phyloP scores from a whole-genome alignment of 2,329 filamentous ascomycete genomes.

The Aspergillus ibericus region DNA sequence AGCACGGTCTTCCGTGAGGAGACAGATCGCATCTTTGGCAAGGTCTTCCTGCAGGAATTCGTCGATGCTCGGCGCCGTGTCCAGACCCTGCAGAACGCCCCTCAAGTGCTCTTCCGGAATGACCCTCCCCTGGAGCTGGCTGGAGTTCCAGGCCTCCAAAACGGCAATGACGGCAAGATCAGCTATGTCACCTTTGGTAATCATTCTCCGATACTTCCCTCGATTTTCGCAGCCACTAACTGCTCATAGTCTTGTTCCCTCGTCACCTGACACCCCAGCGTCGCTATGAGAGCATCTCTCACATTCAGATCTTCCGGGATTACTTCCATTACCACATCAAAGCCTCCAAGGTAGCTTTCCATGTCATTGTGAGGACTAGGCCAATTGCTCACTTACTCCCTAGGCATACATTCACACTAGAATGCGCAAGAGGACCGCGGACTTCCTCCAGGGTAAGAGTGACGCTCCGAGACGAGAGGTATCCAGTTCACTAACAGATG shows the following conservation, averaged over 20 bases:
- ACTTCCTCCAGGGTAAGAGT: slow-evolving; percentile 87
- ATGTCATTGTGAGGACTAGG: not conserved
- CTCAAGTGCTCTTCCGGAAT: slow-evolving; percentile 93
- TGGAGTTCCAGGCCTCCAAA: slow-evolving; percentile 77
- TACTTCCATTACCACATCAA: slow-evolving; percentile 99
- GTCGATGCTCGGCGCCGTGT: slow-evolving; percentile 86
- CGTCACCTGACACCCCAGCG: slow-evolving; percentile 88
- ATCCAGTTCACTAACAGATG: slow-evolving; percentile 35
- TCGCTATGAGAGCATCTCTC: slow-evolving; percentile 92
- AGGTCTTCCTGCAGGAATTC: slow-evolving; percentile 98
- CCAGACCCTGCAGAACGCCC: slow-evolving; percentile 89
- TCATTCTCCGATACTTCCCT: not conserved
- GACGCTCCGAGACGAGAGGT: not conserved
- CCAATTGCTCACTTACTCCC: slow-evolving; percentile 9
- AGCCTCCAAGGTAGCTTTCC: slow-evolving; percentile 72
- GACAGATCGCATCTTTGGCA: slow-evolving; percentile 95
- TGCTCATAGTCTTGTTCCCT: slow-evolving; percentile 77
- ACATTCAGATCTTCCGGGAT: slow-evolving; percentile 99
- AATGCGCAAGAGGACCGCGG: slow-evolving; percentile 95
- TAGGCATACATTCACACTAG: slow-evolving; percentile 95
- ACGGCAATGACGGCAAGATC: slow-evolving; percentile 76
- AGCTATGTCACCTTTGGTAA: slow-evolving; percentile 98
- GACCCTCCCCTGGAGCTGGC: slow-evolving; percentile 91
- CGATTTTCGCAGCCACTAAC: slow-evolving; percentile 15
- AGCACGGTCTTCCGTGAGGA: slow-evolving; percentile 97